Evolutionary conservation across 495 filamentous ascomycete species (phyloP), one percentile per base, ranked within the genome.

Genomic region (Apiosordaria backusii): DNA sequence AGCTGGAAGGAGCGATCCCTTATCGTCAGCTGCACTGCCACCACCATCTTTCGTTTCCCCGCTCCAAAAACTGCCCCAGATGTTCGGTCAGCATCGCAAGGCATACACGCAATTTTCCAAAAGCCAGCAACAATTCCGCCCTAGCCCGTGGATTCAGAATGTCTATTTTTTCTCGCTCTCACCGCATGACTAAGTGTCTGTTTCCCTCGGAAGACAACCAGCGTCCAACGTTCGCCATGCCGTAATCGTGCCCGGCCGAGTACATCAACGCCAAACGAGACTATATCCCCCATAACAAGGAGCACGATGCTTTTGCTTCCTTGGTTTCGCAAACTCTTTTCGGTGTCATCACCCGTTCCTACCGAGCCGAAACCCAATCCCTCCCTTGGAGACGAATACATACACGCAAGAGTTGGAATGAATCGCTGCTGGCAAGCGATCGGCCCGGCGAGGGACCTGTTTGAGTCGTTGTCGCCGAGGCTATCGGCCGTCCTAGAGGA

Each of bases 341-440:
- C 53, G 23, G 23, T 22, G 13, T 22, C 23, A 57, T 21, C 53
- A 24, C 53, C 16, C 19, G 1, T 22, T 6, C 16, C 53, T 23
- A 22, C 53, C 19, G 23, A 22, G 23, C 53, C 19, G 23, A 21
- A 57, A 22, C 23, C 23, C 19, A 57, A 21, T 22, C 4, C 4
- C 5, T 57, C 16, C 19, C 19, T 57, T 23, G 53, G 19, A 22
- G 53, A 19, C 0, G 53, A 21, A 57, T 57, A 57, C 53, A 6
- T 15, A 6, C 53, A 57, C 53, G 19, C 53, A 21, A 57, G 53
- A 57, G 13, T 57, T 21, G 53, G 19, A 22, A 24, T 24, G 5
- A 57, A 57, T 24, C 53, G 53, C 53, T 57, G 53, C 23, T 57
- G 53, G 53, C 53, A 57, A 24, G 53, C 19, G 15, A 24, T 57